Conservation (phyloP, 768 basidiomycete species). For the Bullera alba region DNA sequence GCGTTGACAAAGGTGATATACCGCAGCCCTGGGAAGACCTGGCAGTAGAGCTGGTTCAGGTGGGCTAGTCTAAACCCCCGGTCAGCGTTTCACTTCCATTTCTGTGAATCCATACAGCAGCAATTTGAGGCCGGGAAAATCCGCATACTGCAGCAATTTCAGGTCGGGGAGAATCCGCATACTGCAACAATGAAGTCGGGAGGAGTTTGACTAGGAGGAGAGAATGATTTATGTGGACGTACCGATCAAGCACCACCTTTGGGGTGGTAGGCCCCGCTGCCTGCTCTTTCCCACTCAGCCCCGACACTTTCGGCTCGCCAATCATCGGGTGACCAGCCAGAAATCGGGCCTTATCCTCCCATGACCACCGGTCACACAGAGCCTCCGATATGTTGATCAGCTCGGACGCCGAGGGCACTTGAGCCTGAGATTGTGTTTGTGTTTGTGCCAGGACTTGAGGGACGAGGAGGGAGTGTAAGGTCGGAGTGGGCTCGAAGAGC, state of each 20-base stretch:
- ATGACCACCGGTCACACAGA: constrained; percentile 24
- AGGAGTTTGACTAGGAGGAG: not conserved
- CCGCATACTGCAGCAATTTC: too few relatives aligned
- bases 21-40: constrained; percentile 62
- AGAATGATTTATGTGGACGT: constrained; percentile 8
- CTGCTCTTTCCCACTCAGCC: constrained; percentile 73
- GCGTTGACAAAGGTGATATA: constrained; percentile 93
- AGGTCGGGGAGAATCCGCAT: too few relatives aligned
- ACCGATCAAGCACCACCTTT: constrained; percentile 64
- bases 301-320: constrained; percentile 70
- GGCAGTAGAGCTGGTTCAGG: constrained; percentile 73
- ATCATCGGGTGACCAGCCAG: constrained; percentile 82
- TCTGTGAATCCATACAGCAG: too few relatives aligned
- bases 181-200: too few relatives aligned
- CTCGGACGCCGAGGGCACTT: constrained; percentile 15
- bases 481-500: constrained; percentile 64
- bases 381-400: constrained; percentile 18
- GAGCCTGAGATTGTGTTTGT: constrained; percentile 45
- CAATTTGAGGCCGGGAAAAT: too few relatives aligned
- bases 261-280: constrained; percentile 58
- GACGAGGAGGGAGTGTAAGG: constrained; percentile 54
- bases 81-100: not conserved
- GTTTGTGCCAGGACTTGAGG: constrained; percentile 41
- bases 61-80: constrained; percentile 51
- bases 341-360: constrained; percentile 53